Evolutionary conservation across 305 asterid genomes (phyloP).

Genomic region (Solanum hybrid): DNA sequence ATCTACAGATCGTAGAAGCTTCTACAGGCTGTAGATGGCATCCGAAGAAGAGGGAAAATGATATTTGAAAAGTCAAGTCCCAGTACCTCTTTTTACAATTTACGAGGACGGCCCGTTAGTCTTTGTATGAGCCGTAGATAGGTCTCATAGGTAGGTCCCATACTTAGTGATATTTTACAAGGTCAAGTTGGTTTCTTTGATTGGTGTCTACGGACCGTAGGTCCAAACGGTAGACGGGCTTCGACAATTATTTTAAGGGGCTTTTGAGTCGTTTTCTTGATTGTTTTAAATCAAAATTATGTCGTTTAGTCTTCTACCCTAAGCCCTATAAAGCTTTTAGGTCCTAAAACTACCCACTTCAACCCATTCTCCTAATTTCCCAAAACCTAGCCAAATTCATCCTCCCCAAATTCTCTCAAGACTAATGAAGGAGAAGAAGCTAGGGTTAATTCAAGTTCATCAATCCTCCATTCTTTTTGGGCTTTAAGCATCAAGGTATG

Average conservation of each 20-base stretch:
- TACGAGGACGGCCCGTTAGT: neutral
- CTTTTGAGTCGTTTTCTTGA: neutral
- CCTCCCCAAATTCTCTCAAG: neutral
- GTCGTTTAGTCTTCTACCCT: neutral
- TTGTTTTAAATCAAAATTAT: neutral
- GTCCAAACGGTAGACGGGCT: neutral
- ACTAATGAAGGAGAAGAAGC: neutral
- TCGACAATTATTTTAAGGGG: neutral
- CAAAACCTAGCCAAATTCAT: neutral
- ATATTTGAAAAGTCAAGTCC: neutral
- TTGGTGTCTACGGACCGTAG: neutral
- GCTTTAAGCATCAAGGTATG: neutral
- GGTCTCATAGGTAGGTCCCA: neutral
- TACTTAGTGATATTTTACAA: no score
- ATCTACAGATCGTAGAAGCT: neutral
- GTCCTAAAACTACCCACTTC: neutral
- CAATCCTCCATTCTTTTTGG: neutral
- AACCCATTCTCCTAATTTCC: neutral
- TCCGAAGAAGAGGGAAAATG: neutral
- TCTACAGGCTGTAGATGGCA: neutral
- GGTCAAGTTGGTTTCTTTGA: no score
- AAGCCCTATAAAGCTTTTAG: neutral
- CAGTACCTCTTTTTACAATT: neutral
- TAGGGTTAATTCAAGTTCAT: neutral
- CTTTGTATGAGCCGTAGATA: neutral